These are phyloP conservation scores for Inga laurina DNA, from an alignment of 306 rosid species.

Conservation along the genomic window DNA sequence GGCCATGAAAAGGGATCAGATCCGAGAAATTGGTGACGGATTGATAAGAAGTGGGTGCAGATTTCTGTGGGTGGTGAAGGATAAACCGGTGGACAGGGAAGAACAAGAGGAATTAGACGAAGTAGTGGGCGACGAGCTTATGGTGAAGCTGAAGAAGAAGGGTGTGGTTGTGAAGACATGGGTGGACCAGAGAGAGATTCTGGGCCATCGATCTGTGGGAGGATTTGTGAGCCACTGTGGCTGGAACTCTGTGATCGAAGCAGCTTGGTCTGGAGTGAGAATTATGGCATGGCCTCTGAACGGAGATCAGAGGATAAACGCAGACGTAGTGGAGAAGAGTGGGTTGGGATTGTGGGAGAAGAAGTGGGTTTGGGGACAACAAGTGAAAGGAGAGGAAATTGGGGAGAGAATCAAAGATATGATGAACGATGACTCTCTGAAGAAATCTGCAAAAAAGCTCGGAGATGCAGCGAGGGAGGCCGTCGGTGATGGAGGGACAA, in stretches of 20 bases:
- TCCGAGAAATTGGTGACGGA: constrained; percentile 49
- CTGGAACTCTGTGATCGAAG: constrained; percentile 49
- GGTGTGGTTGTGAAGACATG: constrained; percentile 47
- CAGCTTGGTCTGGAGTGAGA: constrained; percentile 40
- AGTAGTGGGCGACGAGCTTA: constrained; percentile 23
- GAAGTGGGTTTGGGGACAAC: constrained; percentile 1
- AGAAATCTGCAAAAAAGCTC: not conserved
- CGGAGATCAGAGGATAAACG: constrained; percentile 10
- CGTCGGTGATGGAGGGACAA: constrained; percentile 36
- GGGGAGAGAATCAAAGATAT: constrained; percentile 42
- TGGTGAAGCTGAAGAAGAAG: constrained; percentile 25
- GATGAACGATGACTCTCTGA: constrained; percentile 41
- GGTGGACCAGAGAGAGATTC: constrained; percentile 43
- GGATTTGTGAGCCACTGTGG: constrained; percentile 61
- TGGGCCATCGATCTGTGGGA: constrained; percentile 40
- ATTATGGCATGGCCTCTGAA: constrained; percentile 2
- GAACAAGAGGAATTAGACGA: constrained; percentile 17
- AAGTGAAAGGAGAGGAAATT: constrained; percentile 35
- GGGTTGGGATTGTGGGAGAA: constrained; percentile 1
- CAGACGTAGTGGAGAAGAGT: constrained; percentile 29
- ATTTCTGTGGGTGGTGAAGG: constrained; percentile 61
- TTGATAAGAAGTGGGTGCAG: constrained; percentile 43
- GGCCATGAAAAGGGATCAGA: constrained; percentile 34
- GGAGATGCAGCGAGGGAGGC: constrained; percentile 37
- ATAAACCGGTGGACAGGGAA: constrained; percentile 31